Base-by-base conservation (phyloP, 2,329 filamentous ascomycete species). In the Trichoderma oligosporum region DNA sequence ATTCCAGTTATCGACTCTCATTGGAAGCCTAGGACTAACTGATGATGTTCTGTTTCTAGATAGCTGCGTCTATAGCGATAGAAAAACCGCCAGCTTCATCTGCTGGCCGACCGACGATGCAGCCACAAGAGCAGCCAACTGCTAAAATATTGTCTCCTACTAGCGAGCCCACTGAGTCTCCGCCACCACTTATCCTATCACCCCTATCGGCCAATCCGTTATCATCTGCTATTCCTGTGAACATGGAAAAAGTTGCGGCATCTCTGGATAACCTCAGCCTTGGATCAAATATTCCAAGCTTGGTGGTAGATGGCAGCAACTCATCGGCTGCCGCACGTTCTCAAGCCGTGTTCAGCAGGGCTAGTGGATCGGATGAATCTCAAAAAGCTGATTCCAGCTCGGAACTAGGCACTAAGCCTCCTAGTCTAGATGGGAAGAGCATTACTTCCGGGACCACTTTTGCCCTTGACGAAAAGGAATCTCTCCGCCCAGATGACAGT, bases 381-480 rank as follows among this genome's bases (percentile, higher is more conserved):
- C 80, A 80, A 62, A 78, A 77, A 66, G 80, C 81, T 39, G 84
- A 87, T 67, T 86, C 83, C 2, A 81, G 74, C 64, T 87, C 83
- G 3, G 84, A 87, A 56, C 73, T 85, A 25, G 83, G 79, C 36
- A 91, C 86, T 2, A 97, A 97, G 73, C 89, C 90, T 51, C 88
- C 90, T 33, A 97, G 91, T 68, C 79, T 96, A 38, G 93, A 97
- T 70, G 91, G 89, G 47, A 97, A 97, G 75, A 97, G 92, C 70
- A 89, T 95, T 65, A 91, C 91, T 4, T 97, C 93, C 24, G 91
- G 90, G 14, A 96, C 91, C 4, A 97, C 93, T 0, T 97, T 96
- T 74, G 91, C 90, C n/a, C 78, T 97, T 68, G 93, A 97, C 67
- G 93, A 97, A 73, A 97, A 97, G 71, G 93, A 97, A 70, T 97